Percentiles rank a stretch among this genome's conserved stretches.
phyloP scores from a whole-genome alignment of 371 early-diverging fungal genomes.

The Nosema bombycis region DNA sequence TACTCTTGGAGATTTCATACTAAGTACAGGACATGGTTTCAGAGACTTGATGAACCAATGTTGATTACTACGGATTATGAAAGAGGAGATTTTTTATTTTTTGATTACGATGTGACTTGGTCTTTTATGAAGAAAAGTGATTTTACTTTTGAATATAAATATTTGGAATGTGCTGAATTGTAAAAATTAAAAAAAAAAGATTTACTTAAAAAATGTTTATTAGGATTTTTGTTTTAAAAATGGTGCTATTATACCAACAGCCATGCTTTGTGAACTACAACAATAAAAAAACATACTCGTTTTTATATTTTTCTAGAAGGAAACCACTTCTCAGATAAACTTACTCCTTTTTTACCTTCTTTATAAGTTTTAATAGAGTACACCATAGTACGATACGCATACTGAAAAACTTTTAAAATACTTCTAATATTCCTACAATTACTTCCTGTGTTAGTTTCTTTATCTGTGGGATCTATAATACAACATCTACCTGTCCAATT shows the following conservation, averaged over 20 bases:
- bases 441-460: slow-evolving; percentile 42
- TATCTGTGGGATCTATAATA: slow-evolving; percentile 59
- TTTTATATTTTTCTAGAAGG: not conserved
- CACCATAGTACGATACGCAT: slow-evolving; percentile 48
- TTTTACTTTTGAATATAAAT: slow-evolving; percentile 68
- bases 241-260: too few relatives aligned
- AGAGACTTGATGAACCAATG: slow-evolving; percentile 90
- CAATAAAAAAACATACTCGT: not conserved
- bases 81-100: slow-evolving; percentile 91
- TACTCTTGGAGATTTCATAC: slow-evolving; percentile 97
- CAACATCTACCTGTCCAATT: slow-evolving; percentile 23
- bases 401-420: slow-evolving; percentile 45
- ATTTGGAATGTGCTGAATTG: slow-evolving; percentile 55
- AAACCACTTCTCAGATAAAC: not conserved
- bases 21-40: slow-evolving; percentile 94
- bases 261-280: too few relatives aligned
- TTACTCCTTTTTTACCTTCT: not conserved
- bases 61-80: slow-evolving; percentile 91
- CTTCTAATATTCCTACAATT: slow-evolving; percentile 25
- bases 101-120: slow-evolving; percentile 95
- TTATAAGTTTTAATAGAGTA: not conserved
- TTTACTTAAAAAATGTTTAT: not conserved
- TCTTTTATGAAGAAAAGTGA: slow-evolving; percentile 88
- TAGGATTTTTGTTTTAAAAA: not conserved
- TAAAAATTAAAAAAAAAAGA: not conserved